A percentile compares a stretch with the other conserved stretches of the same genome.
Evolutionary conservation across 2,329 filamentous ascomycete genomes (phyloP).

Genomic region (Colletotrichum sp.): DNA sequence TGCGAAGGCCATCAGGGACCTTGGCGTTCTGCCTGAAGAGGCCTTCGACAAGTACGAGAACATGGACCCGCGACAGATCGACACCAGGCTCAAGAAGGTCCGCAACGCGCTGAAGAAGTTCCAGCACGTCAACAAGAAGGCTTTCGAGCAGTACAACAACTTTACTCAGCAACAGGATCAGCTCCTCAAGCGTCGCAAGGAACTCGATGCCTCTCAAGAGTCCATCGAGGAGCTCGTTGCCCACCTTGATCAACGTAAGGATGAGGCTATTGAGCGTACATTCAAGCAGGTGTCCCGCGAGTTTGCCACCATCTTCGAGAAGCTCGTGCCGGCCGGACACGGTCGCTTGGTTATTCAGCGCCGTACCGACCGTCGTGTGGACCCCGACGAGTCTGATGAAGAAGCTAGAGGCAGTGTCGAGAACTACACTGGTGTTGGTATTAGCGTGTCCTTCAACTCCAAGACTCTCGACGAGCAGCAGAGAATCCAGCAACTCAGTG

Average conservation of each 20-base stretch:
- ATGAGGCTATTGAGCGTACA: slow-evolving; percentile 96
- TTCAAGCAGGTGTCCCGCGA: slow-evolving; percentile 98
- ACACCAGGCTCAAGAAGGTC: slow-evolving; percentile 81
- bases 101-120: slow-evolving; percentile 96
- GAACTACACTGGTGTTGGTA: slow-evolving; percentile 95
- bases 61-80: slow-evolving; percentile 75
- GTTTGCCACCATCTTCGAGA: slow-evolving; percentile 91
- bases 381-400: slow-evolving; percentile 70
- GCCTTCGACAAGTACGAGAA: slow-evolving; percentile 90
- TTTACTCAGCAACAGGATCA: slow-evolving; percentile 93
- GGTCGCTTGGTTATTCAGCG: slow-evolving; percentile 93
- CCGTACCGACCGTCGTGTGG: slow-evolving; percentile 73
- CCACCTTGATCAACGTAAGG: slow-evolving; percentile 92
- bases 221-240: slow-evolving; percentile 93
- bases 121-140: slow-evolving; percentile 98
- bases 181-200: slow-evolving; percentile 81
- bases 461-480: slow-evolving; percentile 96
- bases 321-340: slow-evolving; percentile 91
- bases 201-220: slow-evolving; percentile 83
- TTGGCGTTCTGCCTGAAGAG: slow-evolving; percentile 92
- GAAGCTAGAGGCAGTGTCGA: slow-evolving; percentile 77
- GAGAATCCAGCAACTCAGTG: slow-evolving; percentile 94
- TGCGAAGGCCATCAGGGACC: slow-evolving; percentile 86
- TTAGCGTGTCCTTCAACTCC: slow-evolving; percentile 98
- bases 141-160: slow-evolving; percentile 97